Percentiles rank a stretch among this genome's conserved stretches.
Conservation (phyloP, 257 asterid species). For the Solanum clarkiae region DNA sequence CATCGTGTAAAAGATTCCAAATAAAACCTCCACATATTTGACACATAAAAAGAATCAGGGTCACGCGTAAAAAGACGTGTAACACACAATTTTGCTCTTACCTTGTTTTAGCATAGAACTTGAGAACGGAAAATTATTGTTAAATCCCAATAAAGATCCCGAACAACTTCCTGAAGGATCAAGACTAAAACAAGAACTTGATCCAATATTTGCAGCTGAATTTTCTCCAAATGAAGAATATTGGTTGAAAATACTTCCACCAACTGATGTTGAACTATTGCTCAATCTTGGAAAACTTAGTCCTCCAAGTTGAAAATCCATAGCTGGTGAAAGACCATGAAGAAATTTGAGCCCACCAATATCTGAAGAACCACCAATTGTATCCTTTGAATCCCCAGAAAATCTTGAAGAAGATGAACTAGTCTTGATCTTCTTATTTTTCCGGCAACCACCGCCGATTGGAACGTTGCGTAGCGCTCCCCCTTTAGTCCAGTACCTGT, state of each 20-base stretch:
- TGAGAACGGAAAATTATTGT: constrained; percentile 15
- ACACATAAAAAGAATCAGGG: neutral
- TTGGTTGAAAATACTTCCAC: constrained; percentile 18
- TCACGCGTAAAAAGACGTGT: neutral
- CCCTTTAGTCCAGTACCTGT: constrained; percentile 72
- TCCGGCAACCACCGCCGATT: constrained; percentile 88
- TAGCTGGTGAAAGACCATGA: constrained; percentile 61
- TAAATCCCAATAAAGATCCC: constrained; percentile 26
- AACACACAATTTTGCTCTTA: neutral
- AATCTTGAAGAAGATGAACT: constrained; percentile 16
- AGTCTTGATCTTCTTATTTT: constrained; percentile 58
- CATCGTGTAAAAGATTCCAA: neutral
- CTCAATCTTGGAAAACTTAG: constrained; percentile 12
- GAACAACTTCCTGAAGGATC: constrained; percentile 22
- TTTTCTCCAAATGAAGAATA: constrained; percentile 25
- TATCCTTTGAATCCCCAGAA: constrained; percentile 26
- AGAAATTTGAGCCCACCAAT: constrained; percentile 55
- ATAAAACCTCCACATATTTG: neutral
- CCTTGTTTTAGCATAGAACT: constrained; percentile 12
- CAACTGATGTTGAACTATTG: constrained; percentile 2
- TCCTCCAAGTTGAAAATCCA: constrained; percentile 72
- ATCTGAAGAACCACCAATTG: constrained; percentile 20
- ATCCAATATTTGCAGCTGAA: constrained; percentile 11
- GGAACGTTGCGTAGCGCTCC: constrained; percentile 90
- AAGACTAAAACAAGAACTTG: constrained; percentile 26